phyloP scores from a whole-genome alignment of 345 rosid genomes.

The Angophora floribunda region DNA sequence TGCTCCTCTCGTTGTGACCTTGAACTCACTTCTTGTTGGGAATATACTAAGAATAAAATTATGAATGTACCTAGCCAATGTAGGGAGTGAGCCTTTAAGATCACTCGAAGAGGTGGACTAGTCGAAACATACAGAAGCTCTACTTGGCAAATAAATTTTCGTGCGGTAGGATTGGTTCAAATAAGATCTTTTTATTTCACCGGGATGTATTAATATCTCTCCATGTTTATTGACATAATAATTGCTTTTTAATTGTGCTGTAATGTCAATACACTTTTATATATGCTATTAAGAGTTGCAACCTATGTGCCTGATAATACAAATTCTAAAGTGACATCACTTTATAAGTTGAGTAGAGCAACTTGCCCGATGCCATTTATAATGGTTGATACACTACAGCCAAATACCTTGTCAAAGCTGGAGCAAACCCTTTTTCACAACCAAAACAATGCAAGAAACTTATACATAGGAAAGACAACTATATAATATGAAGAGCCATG shows the following conservation, averaged over 20 bases:
- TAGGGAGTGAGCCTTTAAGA: neutral
- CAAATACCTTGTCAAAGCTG: neutral
- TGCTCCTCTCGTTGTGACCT: neutral
- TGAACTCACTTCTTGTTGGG: neutral
- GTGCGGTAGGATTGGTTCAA: neutral
- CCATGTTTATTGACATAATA: no score
- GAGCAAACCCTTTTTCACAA: neutral
- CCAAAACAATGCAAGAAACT: neutral
- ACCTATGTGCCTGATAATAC: neutral
- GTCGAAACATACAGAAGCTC: neutral
- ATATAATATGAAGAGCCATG: neutral
- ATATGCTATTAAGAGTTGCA: neutral
- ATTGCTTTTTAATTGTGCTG: neutral
- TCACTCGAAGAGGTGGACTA: neutral
- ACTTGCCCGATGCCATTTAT: neutral
- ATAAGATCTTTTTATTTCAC: neutral
- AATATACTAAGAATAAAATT: neutral
- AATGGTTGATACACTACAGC: neutral
- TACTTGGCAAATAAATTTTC: neutral
- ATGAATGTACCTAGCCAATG: accelerated
- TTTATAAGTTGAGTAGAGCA: neutral
- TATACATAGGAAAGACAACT: neutral
- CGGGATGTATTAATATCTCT: neutral
- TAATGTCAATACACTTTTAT: neutral
- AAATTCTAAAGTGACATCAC: neutral